Conservation (phyloP, 2,329 filamentous ascomycete species). For the Paracoccidioides lutzii region DNA sequence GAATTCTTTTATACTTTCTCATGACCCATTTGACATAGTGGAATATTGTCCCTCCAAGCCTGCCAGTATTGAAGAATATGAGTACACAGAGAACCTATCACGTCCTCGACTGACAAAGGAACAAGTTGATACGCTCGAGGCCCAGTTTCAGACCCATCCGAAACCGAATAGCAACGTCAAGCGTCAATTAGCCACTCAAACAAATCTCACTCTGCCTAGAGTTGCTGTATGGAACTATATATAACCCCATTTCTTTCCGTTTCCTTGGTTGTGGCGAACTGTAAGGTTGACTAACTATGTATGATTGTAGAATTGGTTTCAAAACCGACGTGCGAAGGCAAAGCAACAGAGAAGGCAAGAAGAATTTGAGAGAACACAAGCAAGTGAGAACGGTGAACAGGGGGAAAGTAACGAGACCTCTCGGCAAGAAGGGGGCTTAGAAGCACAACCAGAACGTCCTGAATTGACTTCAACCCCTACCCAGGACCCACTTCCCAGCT, state of each 20-base stretch:
- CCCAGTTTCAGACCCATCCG: constrained; percentile 37
- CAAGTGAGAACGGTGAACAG: constrained; percentile 15
- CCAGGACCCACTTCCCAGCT: background rate
- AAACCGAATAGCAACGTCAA: constrained; percentile 40
- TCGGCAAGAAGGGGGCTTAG: constrained; percentile 15
- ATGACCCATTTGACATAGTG: constrained; percentile 30
- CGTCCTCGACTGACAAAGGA: constrained; percentile 39
- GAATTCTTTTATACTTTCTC: constrained; percentile 26
- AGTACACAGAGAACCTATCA: constrained; percentile 36
- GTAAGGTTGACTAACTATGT: background rate
- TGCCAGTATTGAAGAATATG: constrained; percentile 30
- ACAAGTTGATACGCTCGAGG: constrained; percentile 38
- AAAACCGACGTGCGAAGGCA: constrained; percentile 40
- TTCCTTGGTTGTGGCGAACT: background rate
- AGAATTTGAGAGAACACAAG: constrained; percentile 36
- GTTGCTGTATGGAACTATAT: constrained; percentile 33
- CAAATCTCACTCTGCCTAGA: constrained; percentile 36
- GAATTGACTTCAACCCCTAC: constrained; percentile 1
- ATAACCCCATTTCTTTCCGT: background rate
- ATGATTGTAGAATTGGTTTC: constrained; percentile 37
- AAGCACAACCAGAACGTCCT: constrained; percentile 1
- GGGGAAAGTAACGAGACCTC: constrained; percentile 20
- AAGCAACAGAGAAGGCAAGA: constrained; percentile 39
- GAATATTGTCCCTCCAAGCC: constrained; percentile 29
- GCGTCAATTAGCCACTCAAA: constrained; percentile 36